Evolutionary conservation across 2,329 filamentous ascomycete species (phyloP).

Genomic region (Phaeosphaeriaceae sp.): DNA sequence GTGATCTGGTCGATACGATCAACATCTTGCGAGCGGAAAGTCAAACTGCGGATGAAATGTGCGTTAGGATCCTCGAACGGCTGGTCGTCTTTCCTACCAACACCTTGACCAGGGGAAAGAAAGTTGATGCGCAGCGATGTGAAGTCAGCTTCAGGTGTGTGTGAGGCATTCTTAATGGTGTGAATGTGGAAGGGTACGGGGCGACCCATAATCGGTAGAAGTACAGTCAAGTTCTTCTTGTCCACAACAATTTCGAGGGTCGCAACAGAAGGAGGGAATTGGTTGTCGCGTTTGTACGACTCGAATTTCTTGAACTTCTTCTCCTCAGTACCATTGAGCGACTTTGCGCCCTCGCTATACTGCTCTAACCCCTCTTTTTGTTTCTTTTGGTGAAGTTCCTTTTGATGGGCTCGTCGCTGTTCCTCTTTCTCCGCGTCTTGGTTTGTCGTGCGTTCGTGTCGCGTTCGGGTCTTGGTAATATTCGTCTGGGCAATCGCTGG

Average conservation of each 20-base stretch:
- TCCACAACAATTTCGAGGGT: constrained; percentile 92
- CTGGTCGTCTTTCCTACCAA: constrained; percentile 95
- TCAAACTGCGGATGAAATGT: constrained; percentile 94
- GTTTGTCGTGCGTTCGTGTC: constrained; percentile 87
- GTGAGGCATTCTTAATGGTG: constrained; percentile 99
- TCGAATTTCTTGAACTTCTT: constrained; percentile 99
- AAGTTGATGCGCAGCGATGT: constrained; percentile 97
- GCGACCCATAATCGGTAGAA: constrained; percentile 95
- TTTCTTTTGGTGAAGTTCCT: constrained; percentile 85
- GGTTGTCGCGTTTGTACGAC: constrained; percentile 97
- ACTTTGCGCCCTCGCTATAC: constrained; percentile 84
- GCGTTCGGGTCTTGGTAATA: constrained; percentile 90
- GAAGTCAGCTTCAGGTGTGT: constrained; percentile 94
- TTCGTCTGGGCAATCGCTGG: constrained; percentile 92
- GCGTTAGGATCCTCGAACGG: constrained; percentile 96
- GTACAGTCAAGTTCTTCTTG: constrained; percentile 84
- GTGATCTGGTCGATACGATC: constrained; percentile 89
- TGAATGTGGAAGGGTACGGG: constrained; percentile 97
- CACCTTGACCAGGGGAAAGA: constrained; percentile 93
- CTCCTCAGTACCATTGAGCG: constrained; percentile 86
- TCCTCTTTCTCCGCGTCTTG: constrained; percentile 89
- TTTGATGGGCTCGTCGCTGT: constrained; percentile 88
- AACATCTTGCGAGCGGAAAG: constrained; percentile 89
- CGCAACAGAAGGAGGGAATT: constrained; percentile 81
- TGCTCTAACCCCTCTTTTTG: constrained; percentile 84